These are phyloP conservation scores for Brassica hybrid DNA, from an alignment of 441 rosid genomes.

Conservation along the genomic window DNA sequence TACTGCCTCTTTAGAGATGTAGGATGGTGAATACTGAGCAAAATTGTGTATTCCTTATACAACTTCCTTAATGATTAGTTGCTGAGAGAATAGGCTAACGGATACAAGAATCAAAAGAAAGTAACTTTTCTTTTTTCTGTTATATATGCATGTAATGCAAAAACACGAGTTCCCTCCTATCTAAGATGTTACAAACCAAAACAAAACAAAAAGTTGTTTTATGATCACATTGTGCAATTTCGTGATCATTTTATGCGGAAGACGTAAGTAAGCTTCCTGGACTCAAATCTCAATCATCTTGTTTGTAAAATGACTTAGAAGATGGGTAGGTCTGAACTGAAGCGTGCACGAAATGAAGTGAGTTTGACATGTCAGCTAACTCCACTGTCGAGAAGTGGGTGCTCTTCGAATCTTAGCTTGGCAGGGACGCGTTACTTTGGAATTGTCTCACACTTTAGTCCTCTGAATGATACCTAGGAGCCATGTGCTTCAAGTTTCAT, in stretches of 20 bases:
- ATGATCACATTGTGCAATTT: slow-evolving; percentile 25
- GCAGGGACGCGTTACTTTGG: slow-evolving; percentile 48
- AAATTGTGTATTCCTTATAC: slow-evolving; percentile 12
- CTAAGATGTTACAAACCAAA: slow-evolving; percentile 1
- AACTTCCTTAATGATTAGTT: neutral
- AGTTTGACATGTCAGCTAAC: slow-evolving; percentile 43
- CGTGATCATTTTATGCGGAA: slow-evolving; percentile 10
- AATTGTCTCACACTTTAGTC: slow-evolving; percentile 23
- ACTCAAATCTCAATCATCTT: neutral
- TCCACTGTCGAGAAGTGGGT: slow-evolving; percentile 34
- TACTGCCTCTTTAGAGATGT: slow-evolving; percentile 9
- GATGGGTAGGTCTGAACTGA: slow-evolving; percentile 10
- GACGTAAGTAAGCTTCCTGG: slow-evolving; percentile 15
- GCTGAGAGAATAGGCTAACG: slow-evolving; percentile 4
- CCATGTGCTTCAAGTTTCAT: slow-evolving; percentile 20
- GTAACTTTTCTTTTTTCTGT: slow-evolving; percentile 14
- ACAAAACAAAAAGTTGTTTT: neutral
- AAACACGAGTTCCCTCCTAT: slow-evolving; percentile 23
- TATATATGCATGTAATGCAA: slow-evolving; percentile 14
- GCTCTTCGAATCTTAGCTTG: slow-evolving; percentile 54
- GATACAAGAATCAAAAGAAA: neutral
- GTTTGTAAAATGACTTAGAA: slow-evolving; percentile 13
- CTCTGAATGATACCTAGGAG: slow-evolving; percentile 9
- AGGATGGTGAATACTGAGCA: slow-evolving; percentile 14
- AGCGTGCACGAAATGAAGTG: slow-evolving; percentile 40